These are phyloP conservation scores for Lactuca sativa DNA, from an alignment of 129 eudicot species.

Conservation along the genomic window DNA sequence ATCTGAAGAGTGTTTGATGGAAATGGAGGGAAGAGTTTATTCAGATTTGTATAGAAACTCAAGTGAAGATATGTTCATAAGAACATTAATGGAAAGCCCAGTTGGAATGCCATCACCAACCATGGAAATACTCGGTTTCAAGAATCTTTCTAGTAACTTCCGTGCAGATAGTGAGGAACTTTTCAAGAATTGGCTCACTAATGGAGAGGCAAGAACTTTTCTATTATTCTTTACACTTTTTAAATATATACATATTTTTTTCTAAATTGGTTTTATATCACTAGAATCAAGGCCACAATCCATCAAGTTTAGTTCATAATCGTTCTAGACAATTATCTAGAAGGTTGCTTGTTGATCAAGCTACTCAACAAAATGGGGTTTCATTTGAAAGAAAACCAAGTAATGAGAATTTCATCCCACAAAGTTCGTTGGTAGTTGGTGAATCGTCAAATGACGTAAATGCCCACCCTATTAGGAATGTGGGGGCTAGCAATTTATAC, in stretches of 20 bases:
- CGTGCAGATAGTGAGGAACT: conserved; percentile 78
- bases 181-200: conserved; percentile 77
- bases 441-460: conserved; percentile 46
- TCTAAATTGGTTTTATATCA: conserved; percentile 4
- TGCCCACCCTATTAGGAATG: conserved; percentile 45
- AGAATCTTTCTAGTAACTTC: conserved; percentile 48
- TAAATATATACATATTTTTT: not conserved
- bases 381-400: conserved; percentile 37
- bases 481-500: conserved; percentile 57
- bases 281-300: conserved; percentile 53
- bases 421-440: conserved; percentile 38
- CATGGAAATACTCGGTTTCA: conserved; percentile 78
- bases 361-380: conserved; percentile 42
- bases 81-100: conserved; percentile 64
- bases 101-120: conserved; percentile 59
- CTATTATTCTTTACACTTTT: conserved; percentile 5
- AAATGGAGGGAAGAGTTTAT: conserved; percentile 69
- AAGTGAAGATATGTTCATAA: conserved; percentile 68
- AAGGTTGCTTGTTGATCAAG: conserved; percentile 60
- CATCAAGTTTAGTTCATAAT: conserved; percentile 55
- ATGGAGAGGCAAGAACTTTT: conserved; percentile 45
- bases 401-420: conserved; percentile 45
- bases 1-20: conserved; percentile 33
- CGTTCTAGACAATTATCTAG: conserved; percentile 64
- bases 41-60: conserved; percentile 64